Base-by-base conservation (phyloP, 2,329 filamentous ascomycete species). In the Penicillium sp. region DNA sequence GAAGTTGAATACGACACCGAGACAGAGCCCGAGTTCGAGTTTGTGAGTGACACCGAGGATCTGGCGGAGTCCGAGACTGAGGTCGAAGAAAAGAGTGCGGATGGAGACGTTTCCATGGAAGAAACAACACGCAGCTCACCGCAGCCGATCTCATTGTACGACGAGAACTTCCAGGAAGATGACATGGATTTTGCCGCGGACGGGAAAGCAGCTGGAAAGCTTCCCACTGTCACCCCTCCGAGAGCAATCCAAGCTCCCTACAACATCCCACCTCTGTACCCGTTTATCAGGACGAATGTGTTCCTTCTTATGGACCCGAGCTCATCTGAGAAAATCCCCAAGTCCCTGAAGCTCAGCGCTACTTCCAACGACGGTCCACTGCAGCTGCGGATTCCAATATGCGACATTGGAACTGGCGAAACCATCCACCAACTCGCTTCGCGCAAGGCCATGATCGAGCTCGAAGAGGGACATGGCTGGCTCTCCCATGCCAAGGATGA, bases 391-490 rank as follows among this genome's bases (percentile, higher is more conserved):
- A 82, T 89, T 12, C 82, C 83, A 0, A 72, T 88, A 33, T 73
- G 77, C 2, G 58, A 72, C 3, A 64, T 79, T 0, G 56, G 72
- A 0, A 62, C 68, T 29, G 74, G 73, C 3, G 68, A 78, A 45
- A 84, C 77, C 0, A 78, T 88, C 37, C 85, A 88, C 61, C 82
- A 85, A 57, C 78, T 89, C 0, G 84, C 84, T 1, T 83, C 82
- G 0, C 79, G 80, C 48, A 86, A 83, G 62, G 81, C 81, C 2
- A 74, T 84, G 15, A 72, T 79, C 41, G 85, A 88, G 55, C 75
- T 89, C 0, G 84, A 89, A 64, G 78, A 86, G 62, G 79, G 80
- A 0, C 76, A 82, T 22, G 84, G 85, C 12, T 88, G 85, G 82
- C 68, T 84, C 32, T 68, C 66, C 40, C 67, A 81, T 15, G 74